A percentile compares a stretch with the other conserved stretches of the same genome.
Conservation (phyloP, 768 basidiomycete species). For the Amanita brunnescens region DNA sequence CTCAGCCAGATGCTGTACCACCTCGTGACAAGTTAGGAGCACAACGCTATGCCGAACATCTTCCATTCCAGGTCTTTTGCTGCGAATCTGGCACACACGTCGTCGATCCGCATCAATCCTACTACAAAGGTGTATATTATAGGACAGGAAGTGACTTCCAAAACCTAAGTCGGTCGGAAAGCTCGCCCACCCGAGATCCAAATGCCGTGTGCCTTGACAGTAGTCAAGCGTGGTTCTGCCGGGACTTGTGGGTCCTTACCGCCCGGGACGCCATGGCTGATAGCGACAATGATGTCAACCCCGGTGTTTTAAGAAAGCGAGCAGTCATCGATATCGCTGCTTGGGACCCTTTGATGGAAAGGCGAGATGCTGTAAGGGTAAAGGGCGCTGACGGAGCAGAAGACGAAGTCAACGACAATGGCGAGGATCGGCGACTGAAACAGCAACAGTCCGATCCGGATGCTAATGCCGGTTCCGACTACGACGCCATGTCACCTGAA, state of each 20-base stretch:
- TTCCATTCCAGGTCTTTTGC: slow-evolving; percentile 98
- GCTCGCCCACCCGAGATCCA: slow-evolving; percentile 48
- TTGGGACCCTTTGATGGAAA: slow-evolving; percentile 24
- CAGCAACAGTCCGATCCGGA: slow-evolving; percentile 49
- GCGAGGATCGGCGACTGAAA: slow-evolving; percentile 18
- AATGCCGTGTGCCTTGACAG: slow-evolving; percentile 92
- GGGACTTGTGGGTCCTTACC: slow-evolving; percentile 91
- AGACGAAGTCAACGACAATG: slow-evolving; percentile 28
- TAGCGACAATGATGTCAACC: slow-evolving; percentile 34
- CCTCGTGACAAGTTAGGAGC: slow-evolving; percentile 82
- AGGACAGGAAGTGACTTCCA: slow-evolving; percentile 76
- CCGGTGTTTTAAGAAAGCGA: slow-evolving; percentile 20
- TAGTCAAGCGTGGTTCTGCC: slow-evolving; percentile 96
- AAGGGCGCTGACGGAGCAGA: slow-evolving; percentile 21
- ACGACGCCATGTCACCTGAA: slow-evolving; percentile 74
- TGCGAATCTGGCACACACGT: slow-evolving; percentile 98
- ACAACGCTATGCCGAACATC: slow-evolving; percentile 78
- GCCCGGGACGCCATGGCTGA: slow-evolving; percentile 71
- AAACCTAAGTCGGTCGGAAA: slow-evolving; percentile 62
- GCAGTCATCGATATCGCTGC: slow-evolving; percentile 28
- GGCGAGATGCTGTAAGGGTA: slow-evolving; percentile 24
- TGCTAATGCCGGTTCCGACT: slow-evolving; percentile 81
- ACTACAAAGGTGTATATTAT: slow-evolving; percentile 85
- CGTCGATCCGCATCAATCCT: slow-evolving; percentile 91
- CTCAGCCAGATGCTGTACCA: slow-evolving; percentile 83